Conservation (phyloP, 1,284 basidiomycete species). For the Ustilago shanxiensis region DNA sequence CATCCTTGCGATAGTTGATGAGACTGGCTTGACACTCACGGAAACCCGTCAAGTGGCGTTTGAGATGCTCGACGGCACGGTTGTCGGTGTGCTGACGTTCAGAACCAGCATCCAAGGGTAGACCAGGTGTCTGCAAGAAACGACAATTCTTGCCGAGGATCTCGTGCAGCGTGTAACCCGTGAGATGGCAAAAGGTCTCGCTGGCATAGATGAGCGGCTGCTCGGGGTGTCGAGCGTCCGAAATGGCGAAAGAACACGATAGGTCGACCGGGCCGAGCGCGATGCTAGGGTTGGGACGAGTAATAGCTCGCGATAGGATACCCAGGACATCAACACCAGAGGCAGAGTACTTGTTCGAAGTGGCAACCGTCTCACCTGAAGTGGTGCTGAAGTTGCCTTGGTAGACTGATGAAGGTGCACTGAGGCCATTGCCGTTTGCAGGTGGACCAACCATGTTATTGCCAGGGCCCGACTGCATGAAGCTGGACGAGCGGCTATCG, state of each 20-base stretch:
- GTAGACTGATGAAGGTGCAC: slow-evolving; percentile 31
- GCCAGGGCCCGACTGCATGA: slow-evolving; percentile 6
- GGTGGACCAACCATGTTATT: not conserved
- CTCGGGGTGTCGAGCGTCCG: slow-evolving; percentile 84
- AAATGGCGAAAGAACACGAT: slow-evolving; percentile 88
- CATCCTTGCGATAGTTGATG: slow-evolving; percentile 88
- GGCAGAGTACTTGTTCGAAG: slow-evolving; percentile 77
- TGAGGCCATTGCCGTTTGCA: not conserved
- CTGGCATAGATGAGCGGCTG: slow-evolving; percentile 88
- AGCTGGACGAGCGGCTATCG: slow-evolving; percentile 34
- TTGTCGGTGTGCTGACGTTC: slow-evolving; percentile 78
- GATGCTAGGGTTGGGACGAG: slow-evolving; percentile 81
- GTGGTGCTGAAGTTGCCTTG: slow-evolving; percentile 40
- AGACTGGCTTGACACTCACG: slow-evolving; percentile 81
- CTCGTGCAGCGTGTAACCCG: slow-evolving; percentile 80
- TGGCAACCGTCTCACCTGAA: slow-evolving; percentile 38
- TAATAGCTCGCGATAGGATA: slow-evolving; percentile 82
- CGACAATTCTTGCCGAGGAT: slow-evolving; percentile 67
- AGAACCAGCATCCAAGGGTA: slow-evolving; percentile 77
- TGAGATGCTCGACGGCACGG: slow-evolving; percentile 76
- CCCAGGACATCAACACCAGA: slow-evolving; percentile 91
- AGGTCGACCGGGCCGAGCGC: slow-evolving; percentile 90
- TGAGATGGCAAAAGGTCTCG: slow-evolving; percentile 82
- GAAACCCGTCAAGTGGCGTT: slow-evolving; percentile 46
- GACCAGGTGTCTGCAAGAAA: slow-evolving; percentile 80